A percentile compares a stretch with the other conserved stretches of the same genome.
Conservation (phyloP, 805 yeast genomes). For the Cyberlindnera saturnus region DNA sequence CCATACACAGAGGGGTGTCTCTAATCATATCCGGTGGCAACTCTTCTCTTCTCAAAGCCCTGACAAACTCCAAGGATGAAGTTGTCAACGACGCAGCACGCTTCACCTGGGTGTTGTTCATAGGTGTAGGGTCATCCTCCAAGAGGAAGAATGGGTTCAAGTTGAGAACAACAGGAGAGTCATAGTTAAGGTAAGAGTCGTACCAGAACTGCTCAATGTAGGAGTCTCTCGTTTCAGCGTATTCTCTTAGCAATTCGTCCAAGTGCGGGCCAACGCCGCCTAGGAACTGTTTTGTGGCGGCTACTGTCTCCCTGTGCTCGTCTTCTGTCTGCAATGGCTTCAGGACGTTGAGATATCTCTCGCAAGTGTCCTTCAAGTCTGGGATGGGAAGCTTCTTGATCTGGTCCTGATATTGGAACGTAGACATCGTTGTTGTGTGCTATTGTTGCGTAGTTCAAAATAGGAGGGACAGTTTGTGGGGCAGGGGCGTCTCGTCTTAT, state of each 20-base stretch:
- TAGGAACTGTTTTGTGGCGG: slow-evolving; percentile 53
- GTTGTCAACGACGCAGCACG: slow-evolving; percentile 77
- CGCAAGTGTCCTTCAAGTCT: slow-evolving; percentile 58
- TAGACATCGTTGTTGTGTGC: slow-evolving; percentile 19
- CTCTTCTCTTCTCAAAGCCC: slow-evolving; percentile 71
- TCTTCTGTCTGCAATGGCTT: slow-evolving; percentile 76
- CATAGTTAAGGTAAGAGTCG: slow-evolving; percentile 82
- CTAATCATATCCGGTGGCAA: slow-evolving; percentile 65
- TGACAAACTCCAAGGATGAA: slow-evolving; percentile 71
- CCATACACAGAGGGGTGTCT: slow-evolving; percentile 77
- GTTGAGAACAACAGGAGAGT: slow-evolving; percentile 86
- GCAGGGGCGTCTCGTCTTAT: no score
- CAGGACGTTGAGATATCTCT: slow-evolving; percentile 57
- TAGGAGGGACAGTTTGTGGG: no score
- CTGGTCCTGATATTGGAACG: slow-evolving; percentile 55
- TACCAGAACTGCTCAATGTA: slow-evolving; percentile 95
- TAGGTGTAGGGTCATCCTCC: slow-evolving; percentile 81
- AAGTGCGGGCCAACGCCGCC: slow-evolving; percentile 48
- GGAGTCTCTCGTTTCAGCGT: slow-evolving; percentile 59
- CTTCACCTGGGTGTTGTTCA: slow-evolving; percentile 49
- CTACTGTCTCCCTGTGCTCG: slow-evolving; percentile 57
- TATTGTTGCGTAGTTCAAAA: not conserved
- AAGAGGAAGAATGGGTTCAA: slow-evolving; percentile 85
- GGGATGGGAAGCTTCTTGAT: slow-evolving; percentile 78
- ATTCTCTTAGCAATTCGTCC: slow-evolving; percentile 59